phyloP scores from a whole-genome alignment of 306 rosid species.

The Cucumis hystrix region DNA sequence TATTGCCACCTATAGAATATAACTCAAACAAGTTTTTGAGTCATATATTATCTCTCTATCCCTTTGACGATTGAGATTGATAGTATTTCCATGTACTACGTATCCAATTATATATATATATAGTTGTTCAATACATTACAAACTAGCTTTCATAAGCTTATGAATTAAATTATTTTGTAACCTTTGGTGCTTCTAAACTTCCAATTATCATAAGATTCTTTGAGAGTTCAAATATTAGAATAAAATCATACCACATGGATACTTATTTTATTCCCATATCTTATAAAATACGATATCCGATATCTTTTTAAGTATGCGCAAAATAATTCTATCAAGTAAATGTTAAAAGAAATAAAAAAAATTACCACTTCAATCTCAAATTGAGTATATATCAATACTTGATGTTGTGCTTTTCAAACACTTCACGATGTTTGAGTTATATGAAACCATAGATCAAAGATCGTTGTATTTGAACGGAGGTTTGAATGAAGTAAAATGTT shows the following conservation, averaged over 20 bases:
- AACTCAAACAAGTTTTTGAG: not conserved
- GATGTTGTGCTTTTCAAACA: too few relatives aligned
- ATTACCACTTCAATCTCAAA: not conserved
- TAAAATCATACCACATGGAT: not conserved
- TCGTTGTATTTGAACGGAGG: not conserved
- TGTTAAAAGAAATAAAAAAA: too few relatives aligned
- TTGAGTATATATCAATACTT: too few relatives aligned
- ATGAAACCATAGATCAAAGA: too few relatives aligned
- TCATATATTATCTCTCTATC: not conserved
- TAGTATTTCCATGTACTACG: not conserved
- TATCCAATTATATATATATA: not conserved
- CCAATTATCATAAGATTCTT: not conserved
- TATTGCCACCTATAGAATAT: not conserved
- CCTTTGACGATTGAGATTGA: not conserved
- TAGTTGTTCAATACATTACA: not conserved
- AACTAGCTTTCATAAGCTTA: not conserved
- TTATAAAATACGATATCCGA: too few relatives aligned
- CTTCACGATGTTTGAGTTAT: too few relatives aligned
- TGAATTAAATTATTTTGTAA: not conserved
- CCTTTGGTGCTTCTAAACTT: not conserved
- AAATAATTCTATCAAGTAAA: not conserved
- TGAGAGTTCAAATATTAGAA: not conserved
- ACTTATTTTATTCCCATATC: not conserved
- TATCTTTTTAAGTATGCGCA: not conserved
- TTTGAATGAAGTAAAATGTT: too few relatives aligned